Conservation (phyloP, 1,284 basidiomycete species). For the Volvariella surrecta region DNA sequence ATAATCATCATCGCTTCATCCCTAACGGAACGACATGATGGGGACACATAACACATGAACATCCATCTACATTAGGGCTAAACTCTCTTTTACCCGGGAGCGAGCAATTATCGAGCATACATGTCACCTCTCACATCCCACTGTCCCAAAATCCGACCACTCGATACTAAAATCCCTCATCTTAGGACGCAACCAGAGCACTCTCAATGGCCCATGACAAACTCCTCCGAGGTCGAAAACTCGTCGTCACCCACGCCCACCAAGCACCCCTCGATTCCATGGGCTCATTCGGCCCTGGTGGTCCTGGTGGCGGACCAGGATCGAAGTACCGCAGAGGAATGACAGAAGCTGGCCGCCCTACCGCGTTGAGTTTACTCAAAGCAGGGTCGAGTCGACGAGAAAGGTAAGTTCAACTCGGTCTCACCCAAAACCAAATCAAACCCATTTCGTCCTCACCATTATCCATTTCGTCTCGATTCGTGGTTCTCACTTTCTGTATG, state of each 20-base stretch:
- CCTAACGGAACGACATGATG: too few relatives aligned
- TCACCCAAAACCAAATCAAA: constrained; percentile 15
- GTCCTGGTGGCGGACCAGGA: constrained; percentile 14
- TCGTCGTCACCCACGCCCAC: constrained; percentile 86
- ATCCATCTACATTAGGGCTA: too few relatives aligned
- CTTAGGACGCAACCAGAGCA: constrained; percentile 81
- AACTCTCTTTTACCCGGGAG: too few relatives aligned
- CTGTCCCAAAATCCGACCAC: too few relatives aligned
- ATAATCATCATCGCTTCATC: too few relatives aligned
- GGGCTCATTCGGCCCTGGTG: background rate
- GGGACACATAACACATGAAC: too few relatives aligned
- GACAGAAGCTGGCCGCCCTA: constrained; percentile 64
- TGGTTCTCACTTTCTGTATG: background rate
- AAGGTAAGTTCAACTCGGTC: constrained; percentile 29
- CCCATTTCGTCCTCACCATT: too few relatives aligned
- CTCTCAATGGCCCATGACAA: constrained; percentile 72
- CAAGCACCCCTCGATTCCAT: constrained; percentile 55
- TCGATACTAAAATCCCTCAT: too few relatives aligned
- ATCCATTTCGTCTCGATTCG: background rate
- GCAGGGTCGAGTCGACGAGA: constrained; percentile 33
- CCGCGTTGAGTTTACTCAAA: constrained; percentile 83
- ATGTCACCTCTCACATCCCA: too few relatives aligned
- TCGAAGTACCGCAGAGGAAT: constrained; percentile 32
- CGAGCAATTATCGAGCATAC: too few relatives aligned
- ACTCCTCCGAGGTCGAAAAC: constrained; percentile 76